Evolutionary conservation across 495 filamentous ascomycete species (phyloP).

Genomic region (Aspergillus affinis): DNA sequence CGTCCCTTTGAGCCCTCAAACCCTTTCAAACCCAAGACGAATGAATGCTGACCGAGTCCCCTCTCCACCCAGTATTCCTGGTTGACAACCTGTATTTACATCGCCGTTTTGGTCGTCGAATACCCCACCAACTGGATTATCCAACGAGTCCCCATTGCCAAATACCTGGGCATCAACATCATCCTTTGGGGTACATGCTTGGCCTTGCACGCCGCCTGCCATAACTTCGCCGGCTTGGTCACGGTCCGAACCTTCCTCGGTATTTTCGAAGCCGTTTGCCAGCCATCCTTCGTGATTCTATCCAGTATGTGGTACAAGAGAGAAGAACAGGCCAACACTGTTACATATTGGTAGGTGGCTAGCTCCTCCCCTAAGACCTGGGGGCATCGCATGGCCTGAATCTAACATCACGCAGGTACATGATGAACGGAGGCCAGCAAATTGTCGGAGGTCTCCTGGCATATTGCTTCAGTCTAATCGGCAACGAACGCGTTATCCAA

Average conservation of each 20-base stretch:
- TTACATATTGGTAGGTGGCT: slow-evolving; percentile 59
- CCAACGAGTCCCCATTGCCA: slow-evolving; percentile 59
- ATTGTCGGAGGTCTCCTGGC: slow-evolving; percentile 56
- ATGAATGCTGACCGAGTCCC: not conserved
- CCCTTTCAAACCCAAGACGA: not conserved
- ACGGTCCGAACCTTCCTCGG: slow-evolving; percentile 62
- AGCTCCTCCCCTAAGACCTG: not conserved
- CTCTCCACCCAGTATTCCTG: slow-evolving; percentile 43
- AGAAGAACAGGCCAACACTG: slow-evolving; percentile 62
- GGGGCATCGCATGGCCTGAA: not conserved
- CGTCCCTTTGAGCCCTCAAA: too few species aligned
- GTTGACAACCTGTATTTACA: slow-evolving; percentile 55
- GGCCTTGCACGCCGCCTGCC: slow-evolving; percentile 58
- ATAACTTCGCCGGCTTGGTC: slow-evolving; percentile 56
- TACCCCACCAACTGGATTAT: slow-evolving; percentile 59
- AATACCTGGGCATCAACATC: slow-evolving; percentile 62
- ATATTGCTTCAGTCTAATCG: slow-evolving; percentile 58
- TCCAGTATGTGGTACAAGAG: slow-evolving; percentile 74
- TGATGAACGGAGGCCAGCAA: slow-evolving; percentile 63
- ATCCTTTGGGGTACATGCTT: slow-evolving; percentile 58
- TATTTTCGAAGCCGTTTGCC: slow-evolving; percentile 66
- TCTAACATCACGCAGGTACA: slow-evolving; percentile 44
- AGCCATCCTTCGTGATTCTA: slow-evolving; percentile 57
- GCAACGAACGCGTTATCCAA: slow-evolving; percentile 37
- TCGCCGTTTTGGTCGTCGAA: slow-evolving; percentile 54